Conservation (phyloP, 371 early-diverging fungal species). For the Neoconidiobolus thromboides region DNA sequence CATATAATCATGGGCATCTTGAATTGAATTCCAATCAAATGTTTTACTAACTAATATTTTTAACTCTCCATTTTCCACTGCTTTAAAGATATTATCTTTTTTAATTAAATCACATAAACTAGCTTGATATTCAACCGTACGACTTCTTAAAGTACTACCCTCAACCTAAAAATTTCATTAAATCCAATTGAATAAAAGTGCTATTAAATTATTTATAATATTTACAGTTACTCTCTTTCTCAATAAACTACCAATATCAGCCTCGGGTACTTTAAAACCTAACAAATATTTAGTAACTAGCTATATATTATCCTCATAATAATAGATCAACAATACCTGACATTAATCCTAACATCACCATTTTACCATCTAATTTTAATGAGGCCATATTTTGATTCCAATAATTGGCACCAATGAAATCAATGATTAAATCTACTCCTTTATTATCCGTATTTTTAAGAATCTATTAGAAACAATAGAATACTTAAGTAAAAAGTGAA, state of each 20-base stretch:
- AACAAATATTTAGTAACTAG: not conserved
- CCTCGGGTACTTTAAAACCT: conserved; percentile 22
- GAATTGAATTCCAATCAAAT: conserved; percentile 43
- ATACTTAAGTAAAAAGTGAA: not conserved
- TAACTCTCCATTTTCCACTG: conserved; percentile 19
- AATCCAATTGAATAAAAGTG: not conserved
- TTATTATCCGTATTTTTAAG: conserved; percentile 25
- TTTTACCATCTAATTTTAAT: conserved; percentile 47
- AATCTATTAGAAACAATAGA: conserved; percentile 13
- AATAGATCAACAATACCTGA: conserved; percentile 18
- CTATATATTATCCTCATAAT: not conserved
- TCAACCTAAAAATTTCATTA: conserved; percentile 20
- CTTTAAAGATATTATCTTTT: conserved; percentile 19
- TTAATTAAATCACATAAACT: conserved; percentile 23
- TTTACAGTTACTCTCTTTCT: conserved; percentile 39
- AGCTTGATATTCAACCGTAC: conserved; percentile 37
- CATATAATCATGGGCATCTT: conserved; percentile 38
- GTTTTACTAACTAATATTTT: conserved; percentile 32
- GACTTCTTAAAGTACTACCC: conserved; percentile 47
- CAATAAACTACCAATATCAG: conserved; percentile 28
- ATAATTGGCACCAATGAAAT: conserved; percentile 48
- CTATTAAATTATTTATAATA: not conserved
- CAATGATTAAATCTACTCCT: conserved; percentile 51
- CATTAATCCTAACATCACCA: conserved; percentile 45
- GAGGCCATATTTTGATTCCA: conserved; percentile 36